Evolutionary conservation across 257 asterid genomes (phyloP).

Genomic region (Ilex asprella): DNA sequence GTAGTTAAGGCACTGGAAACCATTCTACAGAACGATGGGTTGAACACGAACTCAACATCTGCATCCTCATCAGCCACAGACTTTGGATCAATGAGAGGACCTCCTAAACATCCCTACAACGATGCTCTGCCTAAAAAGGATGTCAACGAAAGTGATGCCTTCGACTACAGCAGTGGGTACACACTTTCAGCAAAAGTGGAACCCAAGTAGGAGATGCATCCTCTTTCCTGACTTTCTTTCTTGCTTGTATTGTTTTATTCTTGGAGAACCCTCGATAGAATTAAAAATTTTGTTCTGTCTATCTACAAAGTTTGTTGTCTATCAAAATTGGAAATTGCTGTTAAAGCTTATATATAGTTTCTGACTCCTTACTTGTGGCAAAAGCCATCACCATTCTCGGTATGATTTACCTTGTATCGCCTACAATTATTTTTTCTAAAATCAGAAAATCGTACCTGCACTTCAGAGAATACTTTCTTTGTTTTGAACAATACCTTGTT

Average conservation of each 20-base stretch:
- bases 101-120: conserved; percentile 40
- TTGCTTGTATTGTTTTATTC: background rate
- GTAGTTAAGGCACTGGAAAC: conserved; percentile 68
- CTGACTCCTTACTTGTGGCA: no score
- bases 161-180: conserved; percentile 53
- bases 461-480: no score
- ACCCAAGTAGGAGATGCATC: conserved; percentile 31
- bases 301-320: no score
- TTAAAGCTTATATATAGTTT: no score
- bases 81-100: conserved; percentile 43
- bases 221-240: background rate
- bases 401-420: no score
- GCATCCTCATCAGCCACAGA: conserved; percentile 79
- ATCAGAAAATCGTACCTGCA: no score
- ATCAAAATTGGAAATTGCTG: no score
- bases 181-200: conserved; percentile 40
- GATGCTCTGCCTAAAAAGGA: conserved; percentile 34
- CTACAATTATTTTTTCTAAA: no score
- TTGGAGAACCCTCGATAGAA: no score
- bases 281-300: no score
- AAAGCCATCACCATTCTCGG: no score
- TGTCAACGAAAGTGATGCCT: conserved; percentile 31
- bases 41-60: conserved; percentile 63
- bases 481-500: no score
- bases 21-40: conserved; percentile 63